Evolutionary conservation across 2,329 filamentous ascomycete species (phyloP).

Genomic region (Fusarium tricinctum): DNA sequence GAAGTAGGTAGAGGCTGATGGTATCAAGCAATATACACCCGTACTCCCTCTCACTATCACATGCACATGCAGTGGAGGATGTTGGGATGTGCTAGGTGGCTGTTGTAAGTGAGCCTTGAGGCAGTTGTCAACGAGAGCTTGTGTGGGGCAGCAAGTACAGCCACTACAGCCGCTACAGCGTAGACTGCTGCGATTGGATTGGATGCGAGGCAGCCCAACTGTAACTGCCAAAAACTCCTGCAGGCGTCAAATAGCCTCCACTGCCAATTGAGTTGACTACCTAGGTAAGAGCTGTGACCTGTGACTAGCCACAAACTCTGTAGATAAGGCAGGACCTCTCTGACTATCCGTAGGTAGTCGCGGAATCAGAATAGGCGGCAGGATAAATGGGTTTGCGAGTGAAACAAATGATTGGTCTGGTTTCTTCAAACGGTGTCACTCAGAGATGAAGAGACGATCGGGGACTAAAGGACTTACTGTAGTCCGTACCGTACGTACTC

Average conservation of each 20-base stretch:
- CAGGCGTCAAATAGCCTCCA: conserved; percentile 24
- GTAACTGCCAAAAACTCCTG: conserved; percentile 35
- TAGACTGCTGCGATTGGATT: conserved; percentile 44
- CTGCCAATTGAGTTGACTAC: conserved; percentile 11
- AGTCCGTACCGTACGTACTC: neutral
- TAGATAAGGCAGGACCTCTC: neutral
- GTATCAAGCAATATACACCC: conserved; percentile 32
- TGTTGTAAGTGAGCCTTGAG: neutral
- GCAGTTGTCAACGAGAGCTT: conserved; percentile 17
- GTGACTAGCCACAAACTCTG: neutral
- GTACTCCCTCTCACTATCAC: conserved; percentile 2
- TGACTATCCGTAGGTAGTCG: conserved; percentile 13
- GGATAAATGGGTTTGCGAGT: neutral
- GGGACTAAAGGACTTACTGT: conserved; percentile 10
- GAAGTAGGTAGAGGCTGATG: conserved; percentile 26
- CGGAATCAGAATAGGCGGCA: conserved; percentile 1
- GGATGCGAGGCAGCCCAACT: conserved; percentile 5
- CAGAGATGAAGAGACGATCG: conserved; percentile 2
- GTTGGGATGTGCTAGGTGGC: conserved; percentile 26
- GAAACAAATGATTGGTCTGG: neutral
- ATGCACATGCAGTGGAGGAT: conserved; percentile 40
- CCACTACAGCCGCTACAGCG: neutral
- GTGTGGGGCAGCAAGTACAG: conserved; percentile 34
- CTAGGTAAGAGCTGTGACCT: conserved; percentile 10
- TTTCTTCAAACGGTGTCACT: conserved; percentile 4